These are phyloP conservation scores for Chaetomium fimeti DNA, from an alignment of 495 filamentous ascomycete genomes.

Conservation along the genomic window DNA sequence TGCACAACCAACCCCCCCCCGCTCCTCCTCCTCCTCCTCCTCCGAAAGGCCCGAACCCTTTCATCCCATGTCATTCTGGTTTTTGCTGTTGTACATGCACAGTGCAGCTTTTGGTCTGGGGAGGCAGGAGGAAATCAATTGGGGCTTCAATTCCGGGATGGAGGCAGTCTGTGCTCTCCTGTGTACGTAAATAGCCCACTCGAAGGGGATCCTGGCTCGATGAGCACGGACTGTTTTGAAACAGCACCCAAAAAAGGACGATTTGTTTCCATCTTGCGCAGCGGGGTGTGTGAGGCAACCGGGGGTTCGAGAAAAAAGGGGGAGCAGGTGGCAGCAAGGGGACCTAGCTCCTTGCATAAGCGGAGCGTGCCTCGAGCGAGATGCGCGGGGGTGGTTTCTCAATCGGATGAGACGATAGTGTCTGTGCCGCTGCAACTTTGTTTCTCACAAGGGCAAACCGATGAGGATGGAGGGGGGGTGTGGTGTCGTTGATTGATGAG, in stretches of 20 bases:
- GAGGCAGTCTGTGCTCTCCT: not conserved
- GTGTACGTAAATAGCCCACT: too few species aligned
- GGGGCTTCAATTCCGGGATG: not conserved
- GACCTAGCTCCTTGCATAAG: constrained; percentile 19
- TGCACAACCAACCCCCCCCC: not conserved
- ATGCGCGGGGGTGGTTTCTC: not conserved
- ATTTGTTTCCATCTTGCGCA: not conserved
- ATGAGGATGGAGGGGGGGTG: too few species aligned
- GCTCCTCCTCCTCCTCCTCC: too few species aligned
- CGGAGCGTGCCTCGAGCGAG: not conserved
- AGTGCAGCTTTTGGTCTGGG: not conserved
- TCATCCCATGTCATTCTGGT: not conserved
- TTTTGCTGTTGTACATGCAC: not conserved
- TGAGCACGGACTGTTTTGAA: too few species aligned
- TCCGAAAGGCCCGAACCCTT: not conserved
- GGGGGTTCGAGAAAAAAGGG: too few species aligned
- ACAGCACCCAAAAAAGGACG: not conserved
- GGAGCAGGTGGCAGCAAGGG: constrained; percentile 13
- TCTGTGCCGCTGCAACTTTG: not conserved
- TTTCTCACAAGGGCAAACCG: too few species aligned
- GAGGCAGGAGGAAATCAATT: not conserved
- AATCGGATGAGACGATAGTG: not conserved
- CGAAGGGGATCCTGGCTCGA: too few species aligned
- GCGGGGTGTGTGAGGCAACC: not conserved
- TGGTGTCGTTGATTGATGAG: too few species aligned